phyloP scores from a whole-genome alignment of 2,329 filamentous ascomycete genomes.

The Orbilia javanica region DNA sequence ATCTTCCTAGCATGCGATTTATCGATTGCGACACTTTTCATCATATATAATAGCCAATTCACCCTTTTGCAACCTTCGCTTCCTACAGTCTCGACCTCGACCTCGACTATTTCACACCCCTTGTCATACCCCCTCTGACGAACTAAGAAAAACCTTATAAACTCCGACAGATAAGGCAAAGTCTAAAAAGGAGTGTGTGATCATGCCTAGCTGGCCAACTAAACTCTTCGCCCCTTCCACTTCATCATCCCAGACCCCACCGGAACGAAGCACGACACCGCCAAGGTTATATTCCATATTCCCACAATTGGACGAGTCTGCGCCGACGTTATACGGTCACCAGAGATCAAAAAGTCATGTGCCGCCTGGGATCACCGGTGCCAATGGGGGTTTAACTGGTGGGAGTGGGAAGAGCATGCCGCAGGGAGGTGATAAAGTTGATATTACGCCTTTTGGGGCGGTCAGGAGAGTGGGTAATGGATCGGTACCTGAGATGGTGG shows the following conservation, averaged over 20 bases:
- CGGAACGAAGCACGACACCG: constrained; percentile 39
- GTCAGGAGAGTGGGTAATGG: constrained; percentile 65
- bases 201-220: constrained; percentile 58
- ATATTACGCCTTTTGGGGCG: constrained; percentile 64
- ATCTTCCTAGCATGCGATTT: neutral
- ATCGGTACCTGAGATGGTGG: constrained; percentile 66
- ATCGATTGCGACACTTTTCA: neutral
- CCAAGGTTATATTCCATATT: constrained; percentile 53
- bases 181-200: neutral
- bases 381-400: neutral
- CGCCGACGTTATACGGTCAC: constrained; percentile 52
- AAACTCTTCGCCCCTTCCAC: constrained; percentile 49
- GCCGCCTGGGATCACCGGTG: constrained; percentile 16
- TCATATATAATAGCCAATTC: neutral
- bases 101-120: neutral
- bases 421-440: constrained; percentile 62
- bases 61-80: neutral
- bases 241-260: constrained; percentile 17
- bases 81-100: neutral
- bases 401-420: constrained; percentile 39
- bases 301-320: constrained; percentile 48
- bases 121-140: neutral
- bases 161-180: neutral
- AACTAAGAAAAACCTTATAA: neutral
- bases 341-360: constrained; percentile 56